A percentile compares a stretch with the other conserved stretches of the same genome.
These are phyloP conservation scores for Euphorbia corollata DNA, from an alignment of 441 rosid genomes.

Conservation along the genomic window DNA sequence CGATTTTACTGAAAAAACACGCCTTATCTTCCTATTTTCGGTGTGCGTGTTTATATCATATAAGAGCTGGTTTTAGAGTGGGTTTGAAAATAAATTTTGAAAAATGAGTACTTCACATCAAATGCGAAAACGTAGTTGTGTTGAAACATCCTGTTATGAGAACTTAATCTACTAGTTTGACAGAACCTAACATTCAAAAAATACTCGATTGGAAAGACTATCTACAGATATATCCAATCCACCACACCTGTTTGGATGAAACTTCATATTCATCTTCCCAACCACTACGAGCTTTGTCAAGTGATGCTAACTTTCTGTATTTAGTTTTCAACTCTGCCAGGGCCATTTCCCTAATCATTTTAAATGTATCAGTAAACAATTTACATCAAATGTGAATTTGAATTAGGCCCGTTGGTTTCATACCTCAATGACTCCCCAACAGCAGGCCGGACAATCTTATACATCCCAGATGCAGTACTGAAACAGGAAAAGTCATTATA, in stretches of 20 bases:
- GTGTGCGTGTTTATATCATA: not conserved
- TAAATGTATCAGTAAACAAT: conserved; percentile 10
- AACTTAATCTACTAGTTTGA: not conserved
- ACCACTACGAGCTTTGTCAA: conserved; percentile 69
- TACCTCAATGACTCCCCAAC: conserved; percentile 97
- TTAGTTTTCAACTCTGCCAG: conserved; percentile 73
- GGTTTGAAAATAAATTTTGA: not conserved
- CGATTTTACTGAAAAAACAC: not conserved
- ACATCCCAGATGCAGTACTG: conserved; percentile 78
- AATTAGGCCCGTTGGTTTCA: conserved; percentile 5
- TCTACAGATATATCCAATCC: not conserved
- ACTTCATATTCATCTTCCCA: conserved; percentile 97
- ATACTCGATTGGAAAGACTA: not conserved
- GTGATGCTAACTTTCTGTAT: conserved; percentile 62
- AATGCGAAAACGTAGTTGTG: not conserved
- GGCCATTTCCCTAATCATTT: conserved; percentile 73
- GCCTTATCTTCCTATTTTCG: not conserved
- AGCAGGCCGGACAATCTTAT: conserved; percentile 86
- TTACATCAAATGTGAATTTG: conserved; percentile 8
- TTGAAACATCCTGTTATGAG: not conserved
- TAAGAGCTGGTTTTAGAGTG: not conserved
- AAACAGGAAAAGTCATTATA: conserved; percentile 11
- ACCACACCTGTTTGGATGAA: conserved; percentile 83
- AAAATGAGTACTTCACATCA: not conserved
- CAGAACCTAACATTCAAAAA: not conserved